Percentiles rank a stretch among this genome's conserved stretches.
Evolutionary conservation across 805 yeast species (phyloP).

Genomic region (Lachancea lanzarotensis): DNA sequence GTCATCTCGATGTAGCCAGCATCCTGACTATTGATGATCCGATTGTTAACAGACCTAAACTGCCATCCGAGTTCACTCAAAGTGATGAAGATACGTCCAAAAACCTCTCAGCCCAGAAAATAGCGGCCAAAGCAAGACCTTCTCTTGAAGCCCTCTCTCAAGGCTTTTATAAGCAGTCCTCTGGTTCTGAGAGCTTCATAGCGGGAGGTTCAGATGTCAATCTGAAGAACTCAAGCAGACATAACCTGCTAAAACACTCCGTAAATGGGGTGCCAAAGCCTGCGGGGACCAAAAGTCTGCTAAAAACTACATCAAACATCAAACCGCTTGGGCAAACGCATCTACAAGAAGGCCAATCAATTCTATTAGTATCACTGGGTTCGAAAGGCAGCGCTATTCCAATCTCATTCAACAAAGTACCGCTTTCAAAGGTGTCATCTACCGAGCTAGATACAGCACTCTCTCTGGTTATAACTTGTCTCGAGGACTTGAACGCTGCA

Average conservation of each 20-base stretch:
- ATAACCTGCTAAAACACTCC: constrained; percentile 8
- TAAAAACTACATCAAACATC: constrained; percentile 39
- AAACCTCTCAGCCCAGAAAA: background rate
- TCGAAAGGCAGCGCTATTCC: constrained; percentile 52
- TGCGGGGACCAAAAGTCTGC: background rate
- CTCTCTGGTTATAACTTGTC: constrained; percentile 53
- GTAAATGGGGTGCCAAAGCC: background rate
- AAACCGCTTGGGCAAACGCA: constrained; percentile 84
- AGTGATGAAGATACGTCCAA: background rate
- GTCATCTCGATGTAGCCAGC: constrained; percentile 68
- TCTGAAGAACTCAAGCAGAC: constrained; percentile 11
- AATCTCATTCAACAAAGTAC: constrained; percentile 65
- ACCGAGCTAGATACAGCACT: constrained; percentile 86
- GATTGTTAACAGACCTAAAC: constrained; percentile 19
- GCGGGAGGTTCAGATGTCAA: constrained; percentile 9
- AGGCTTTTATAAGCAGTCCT: constrained; percentile 12
- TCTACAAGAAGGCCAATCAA: constrained; percentile 54
- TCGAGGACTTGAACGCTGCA: constrained; percentile 40
- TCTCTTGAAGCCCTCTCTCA: background rate
- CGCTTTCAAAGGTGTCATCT: constrained; percentile 65
- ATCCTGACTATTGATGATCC: constrained; percentile 37
- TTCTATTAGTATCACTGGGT: constrained; percentile 79
- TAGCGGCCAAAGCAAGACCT: background rate
- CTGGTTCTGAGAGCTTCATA: constrained; percentile 12
- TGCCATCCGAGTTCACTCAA: constrained; percentile 5